Conservation (phyloP, 768 basidiomycete species). For the Termitomyces sp. region DNA sequence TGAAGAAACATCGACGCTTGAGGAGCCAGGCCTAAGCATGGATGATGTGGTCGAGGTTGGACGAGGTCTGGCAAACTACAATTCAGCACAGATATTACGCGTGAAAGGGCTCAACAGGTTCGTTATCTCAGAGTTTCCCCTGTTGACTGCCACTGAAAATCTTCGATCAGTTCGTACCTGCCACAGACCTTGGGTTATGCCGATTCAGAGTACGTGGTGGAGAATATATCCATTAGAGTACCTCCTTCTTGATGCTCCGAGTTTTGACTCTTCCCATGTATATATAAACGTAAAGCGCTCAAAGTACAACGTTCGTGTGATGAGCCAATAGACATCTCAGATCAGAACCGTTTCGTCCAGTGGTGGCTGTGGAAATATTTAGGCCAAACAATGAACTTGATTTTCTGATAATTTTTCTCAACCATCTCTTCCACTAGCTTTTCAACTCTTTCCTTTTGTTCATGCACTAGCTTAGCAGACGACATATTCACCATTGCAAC, state of each 20-base stretch:
- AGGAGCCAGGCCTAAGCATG: slow-evolving; percentile 23
- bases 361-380: slow-evolving; percentile 48
- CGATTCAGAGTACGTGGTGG: slow-evolving; percentile 96
- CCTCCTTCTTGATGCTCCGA: slow-evolving; percentile 36
- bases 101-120: slow-evolving; percentile 93
- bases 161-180: slow-evolving; percentile 64
- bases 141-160: slow-evolving; percentile 12
- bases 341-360: slow-evolving; percentile 1
- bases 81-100: slow-evolving; percentile 84
- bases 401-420: slow-evolving; percentile 30
- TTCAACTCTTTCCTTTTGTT: slow-evolving; percentile 27
- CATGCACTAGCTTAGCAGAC: slow-evolving; percentile 36
- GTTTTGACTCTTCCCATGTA: not conserved
- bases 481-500: slow-evolving; percentile 13
- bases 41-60: slow-evolving; percentile 85
- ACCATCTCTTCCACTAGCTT: slow-evolving; percentile 22
- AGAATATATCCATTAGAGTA: slow-evolving; percentile 82
- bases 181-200: slow-evolving; percentile 84
- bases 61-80: slow-evolving; percentile 93
- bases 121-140: not conserved
- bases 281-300: not conserved
- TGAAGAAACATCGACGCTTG: slow-evolving; percentile 15
- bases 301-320: slow-evolving; percentile 14
- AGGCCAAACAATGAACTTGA: slow-evolving; percentile 27
- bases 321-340: slow-evolving; percentile 14